Conservation (phyloP, 2,329 filamentous ascomycete genomes). For the Colletotrichum phormii region DNA sequence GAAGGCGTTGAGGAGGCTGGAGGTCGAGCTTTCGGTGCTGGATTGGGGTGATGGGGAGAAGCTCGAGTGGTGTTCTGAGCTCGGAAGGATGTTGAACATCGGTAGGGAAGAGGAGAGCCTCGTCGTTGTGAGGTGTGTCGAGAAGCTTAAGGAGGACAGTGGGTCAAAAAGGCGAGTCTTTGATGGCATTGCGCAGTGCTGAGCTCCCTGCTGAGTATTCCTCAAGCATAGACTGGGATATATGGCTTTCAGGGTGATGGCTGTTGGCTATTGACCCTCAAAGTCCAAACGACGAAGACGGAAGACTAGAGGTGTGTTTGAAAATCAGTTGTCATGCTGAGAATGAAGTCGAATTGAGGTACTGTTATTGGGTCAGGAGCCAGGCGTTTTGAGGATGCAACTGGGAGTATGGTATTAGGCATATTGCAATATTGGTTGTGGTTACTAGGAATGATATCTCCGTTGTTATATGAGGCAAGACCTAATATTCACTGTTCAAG, state of each 20-base stretch:
- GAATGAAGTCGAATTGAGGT: neutral
- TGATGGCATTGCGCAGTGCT: neutral
- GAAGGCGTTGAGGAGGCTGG: conserved; percentile 48
- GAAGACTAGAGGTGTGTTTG: neutral
- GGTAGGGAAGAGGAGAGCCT: conserved; percentile 28
- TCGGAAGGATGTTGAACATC: conserved; percentile 45
- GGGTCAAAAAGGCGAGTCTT: conserved; percentile 10
- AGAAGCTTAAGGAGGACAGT: conserved; percentile 30
- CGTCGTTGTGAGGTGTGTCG: conserved; percentile 44
- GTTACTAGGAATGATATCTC: no score
- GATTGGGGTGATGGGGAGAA: conserved; percentile 47
- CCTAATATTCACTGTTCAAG: neutral
- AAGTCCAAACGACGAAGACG: neutral
- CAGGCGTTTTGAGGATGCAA: neutral
- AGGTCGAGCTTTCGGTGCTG: conserved; percentile 53
- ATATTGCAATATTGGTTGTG: no score
- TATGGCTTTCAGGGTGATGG: neutral
- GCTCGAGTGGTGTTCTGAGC: conserved; percentile 48
- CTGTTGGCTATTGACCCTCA: neutral
- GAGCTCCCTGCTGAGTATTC: neutral
- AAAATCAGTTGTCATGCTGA: no score
- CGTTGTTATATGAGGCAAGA: neutral
- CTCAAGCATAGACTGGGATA: neutral
- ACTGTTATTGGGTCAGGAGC: neutral
- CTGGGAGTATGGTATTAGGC: neutral